Base-by-base conservation (phyloP, 176 grass and related monocot genomes). In the Raddia distichophylla region DNA sequence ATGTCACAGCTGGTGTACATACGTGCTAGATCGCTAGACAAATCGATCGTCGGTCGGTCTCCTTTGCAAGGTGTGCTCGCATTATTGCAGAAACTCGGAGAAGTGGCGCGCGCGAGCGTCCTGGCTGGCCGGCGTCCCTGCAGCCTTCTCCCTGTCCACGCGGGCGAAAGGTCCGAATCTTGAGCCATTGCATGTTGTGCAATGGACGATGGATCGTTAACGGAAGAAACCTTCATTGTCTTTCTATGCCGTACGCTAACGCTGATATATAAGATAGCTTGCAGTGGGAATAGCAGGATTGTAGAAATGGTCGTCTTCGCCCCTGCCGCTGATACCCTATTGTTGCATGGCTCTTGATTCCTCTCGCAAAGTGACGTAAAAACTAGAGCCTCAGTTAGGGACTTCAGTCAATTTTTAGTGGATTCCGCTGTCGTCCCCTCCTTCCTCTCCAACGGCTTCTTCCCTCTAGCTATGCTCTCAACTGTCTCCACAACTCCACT, bases 131-230 rank as follows among this genome's bases (percentile, higher is more conserved):
- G 4, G 46, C 22, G 7, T 45, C 75, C 59, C 33, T 51, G 77
- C 77, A 42, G 47, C 62, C 46, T 54, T 11, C 20, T n/a, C 22
- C 47, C 20, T 5, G 77, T 18, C 77, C 27, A 78, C 46, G 61
- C 78, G 69, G 18, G 64, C 55, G 16, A 70, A 61, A 76, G 71
- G 6, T n/a, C n/a, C n/a, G n/a, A n/a, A n/a, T n/a, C n/a, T 7
- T 2, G 8, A 60, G 22, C 58, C 58, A 4, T 27, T 5, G 58
- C 58, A 11, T 27, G 58, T 12, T 11, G 9, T 8, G 19, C 57
- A 8, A 18, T 22, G 19, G 57, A 60, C n/a, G n/a, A n/a, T n/a
- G 18, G 5, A 10, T 14, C 55, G 55, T 58, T 19, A 58, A 58
- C 55, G 9, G 19, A 58, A 8, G 55, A 17, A 19, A 19, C 8